These are phyloP conservation scores for Arabidopsis thaliana DNA, from an alignment of 345 rosid genomes.

Conservation along the genomic window TAIR10.1 NC_003075.7:15303501-15304000, in stretches of 20 bases:
- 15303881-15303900: slow-evolving; percentile 31
- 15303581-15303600: slow-evolving; percentile 49
- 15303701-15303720: slow-evolving; percentile 63
- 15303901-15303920: slow-evolving; percentile 32
- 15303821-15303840: slow-evolving; percentile 53
- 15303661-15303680: slow-evolving; percentile 56
- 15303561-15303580: slow-evolving; percentile 65
- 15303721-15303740: slow-evolving; percentile 67
- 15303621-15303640: slow-evolving; percentile 54
- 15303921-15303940: slow-evolving; percentile 55
- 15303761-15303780: slow-evolving; percentile 45
- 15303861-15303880: slow-evolving; percentile 18
- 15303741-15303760: slow-evolving; percentile 55
- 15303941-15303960: slow-evolving; percentile 53
- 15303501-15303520: slow-evolving; percentile 54
- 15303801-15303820: slow-evolving; percentile 38
- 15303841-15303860: slow-evolving; percentile 7
- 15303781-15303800: slow-evolving; percentile 47
- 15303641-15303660: slow-evolving; percentile 55
- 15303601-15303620: slow-evolving; percentile 60
- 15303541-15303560: slow-evolving; percentile 62
- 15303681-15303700: slow-evolving; percentile 50
- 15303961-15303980: slow-evolving; percentile 49
- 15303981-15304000: slow-evolving; percentile 48
- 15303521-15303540: slow-evolving; percentile 60